Evolutionary conservation across 805 yeast genomes (phyloP).

Genomic region (Kluyveromyces siamensis): DNA sequence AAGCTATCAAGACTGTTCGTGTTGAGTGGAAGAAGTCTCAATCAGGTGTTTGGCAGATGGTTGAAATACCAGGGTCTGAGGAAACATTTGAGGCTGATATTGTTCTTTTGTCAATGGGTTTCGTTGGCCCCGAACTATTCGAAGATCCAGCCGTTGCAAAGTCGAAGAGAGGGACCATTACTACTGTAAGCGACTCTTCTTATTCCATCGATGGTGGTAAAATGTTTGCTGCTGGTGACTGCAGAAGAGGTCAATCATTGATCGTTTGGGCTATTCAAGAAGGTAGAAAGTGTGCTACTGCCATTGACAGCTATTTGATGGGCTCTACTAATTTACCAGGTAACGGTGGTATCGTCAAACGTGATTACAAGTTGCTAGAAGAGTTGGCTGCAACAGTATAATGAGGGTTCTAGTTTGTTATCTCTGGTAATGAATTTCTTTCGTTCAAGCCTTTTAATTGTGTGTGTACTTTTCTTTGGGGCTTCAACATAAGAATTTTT

Average conservation of each 20-base stretch:
- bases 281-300: slow-evolving; percentile 97
- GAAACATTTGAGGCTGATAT: slow-evolving; percentile 92
- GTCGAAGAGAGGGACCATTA: slow-evolving; percentile 78
- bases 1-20: slow-evolving; percentile 90
- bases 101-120: slow-evolving; percentile 93
- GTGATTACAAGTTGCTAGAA: slow-evolving; percentile 68
- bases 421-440: background rate
- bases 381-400: slow-evolving; percentile 60
- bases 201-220: slow-evolving; percentile 64
- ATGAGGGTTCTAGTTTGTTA: background rate
- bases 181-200: slow-evolving; percentile 41
- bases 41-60: slow-evolving; percentile 98
- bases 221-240: slow-evolving; percentile 93
- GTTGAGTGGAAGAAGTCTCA: slow-evolving; percentile 97
- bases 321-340: slow-evolving; percentile 83
- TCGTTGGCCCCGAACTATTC: slow-evolving; percentile 89
- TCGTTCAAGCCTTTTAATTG: background rate
- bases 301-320: slow-evolving; percentile 74
- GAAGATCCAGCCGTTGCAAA: slow-evolving; percentile 46
- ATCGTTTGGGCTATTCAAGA: slow-evolving; percentile 99
- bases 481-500: background rate
- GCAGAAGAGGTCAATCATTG: slow-evolving; percentile 96
- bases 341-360: slow-evolving; percentile 83
- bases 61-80: slow-evolving; percentile 91
- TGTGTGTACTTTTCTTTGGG: background rate